Evolutionary conservation across 2,329 filamentous ascomycete species (phyloP), one percentile per base, ranked within the genome.

Genomic region (Botrytis byssoidea): DNA sequence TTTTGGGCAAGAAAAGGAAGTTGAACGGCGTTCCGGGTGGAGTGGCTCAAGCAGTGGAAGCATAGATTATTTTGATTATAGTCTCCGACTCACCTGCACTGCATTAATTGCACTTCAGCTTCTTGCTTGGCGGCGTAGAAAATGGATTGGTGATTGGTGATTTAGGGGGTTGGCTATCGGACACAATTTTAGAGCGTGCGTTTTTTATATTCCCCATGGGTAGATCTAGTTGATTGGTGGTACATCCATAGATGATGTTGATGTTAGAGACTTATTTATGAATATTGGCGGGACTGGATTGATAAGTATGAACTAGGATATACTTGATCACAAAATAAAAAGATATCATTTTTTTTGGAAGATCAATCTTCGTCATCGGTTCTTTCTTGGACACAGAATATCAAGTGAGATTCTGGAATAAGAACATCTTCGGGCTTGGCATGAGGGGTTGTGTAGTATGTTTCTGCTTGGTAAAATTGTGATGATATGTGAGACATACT

Each of bases 1-100:
- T 77, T 8, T 70, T 80, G 60, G 78, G 73, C 22, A 80, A 80
- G 76, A 80, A 79, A 51, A 69, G 71, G 29, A 72, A 72, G 40
- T 35, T 72, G n/a, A 72, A 69, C 2, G 71, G 71, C 9, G 48
- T 37, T 40, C 40, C 71, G 4, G 37, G 29, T 35, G 68, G 20
- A 20, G 6, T n/a, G 16, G 35, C 18, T 20, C 70, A 66, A 37
- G 37, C 37, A 22, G 60, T 71, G 16, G 48, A 71, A 42, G 70
- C 55, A 44, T 71, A 66, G 37, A 32, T 32, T 32, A 42, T 8
- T 35, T 61, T 37, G 25, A 25, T 32, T 3, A 51, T 65, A 32
- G 42, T 40, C n/a, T 68, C 25, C 18, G 25, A 29, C 25, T 40
- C 44, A 65, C 20, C 20, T 42, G 48, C 48, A 68, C 37, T 68